Evolutionary conservation across 148 eudicot species (phyloP), one percentile per base, ranked within the genome.

Genomic region (Polygonum aviculare): DNA sequence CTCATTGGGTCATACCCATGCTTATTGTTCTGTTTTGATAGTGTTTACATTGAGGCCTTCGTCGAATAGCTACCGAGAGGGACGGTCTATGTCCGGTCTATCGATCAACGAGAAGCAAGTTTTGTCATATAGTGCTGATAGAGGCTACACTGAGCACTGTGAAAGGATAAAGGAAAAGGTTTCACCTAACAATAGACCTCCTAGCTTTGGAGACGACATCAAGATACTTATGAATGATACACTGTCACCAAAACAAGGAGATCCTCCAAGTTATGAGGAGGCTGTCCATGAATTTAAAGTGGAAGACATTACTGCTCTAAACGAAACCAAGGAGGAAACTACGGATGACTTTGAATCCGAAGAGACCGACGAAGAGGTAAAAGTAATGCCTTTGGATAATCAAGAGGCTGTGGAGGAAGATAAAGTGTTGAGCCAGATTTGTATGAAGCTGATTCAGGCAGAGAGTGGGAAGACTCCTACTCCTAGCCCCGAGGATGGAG

Each of bases 11-110:
- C 47, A 44, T 44, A 44, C 47, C 47, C 6, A 7, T 38, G 7
- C 16, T 76, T 38, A 16, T 47, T 62, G 0, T 72, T 44, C 76
- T 76, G 71, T 22, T 69, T 2, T 50, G 86, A 52, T 81, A 94
- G 98, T 87, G 84, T 87, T 85, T 59, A 92, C 89, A 76, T 83
- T 91, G 67, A 86, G 86, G 82, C 78, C 75, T 76, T 87, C 87
- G 75, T 80, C 90, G 5, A 89, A 85, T 38, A 48, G 50, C 47
- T 74, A 74, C 49, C 86, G 8, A 15, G 72, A 67, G 45, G 72
- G 72, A 5, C 72, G 21, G 0, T 38, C 45, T 0, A 35, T 67
- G 72, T 36, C 72, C 5, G 44, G 72, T 6, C 21, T 67, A 15
- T 67, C 44, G 21, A 10, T 67, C 41, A 67, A 35, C 19, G 72